Conservation (phyloP, 2,329 filamentous ascomycete genomes). For the Talaromyces sp. region DNA sequence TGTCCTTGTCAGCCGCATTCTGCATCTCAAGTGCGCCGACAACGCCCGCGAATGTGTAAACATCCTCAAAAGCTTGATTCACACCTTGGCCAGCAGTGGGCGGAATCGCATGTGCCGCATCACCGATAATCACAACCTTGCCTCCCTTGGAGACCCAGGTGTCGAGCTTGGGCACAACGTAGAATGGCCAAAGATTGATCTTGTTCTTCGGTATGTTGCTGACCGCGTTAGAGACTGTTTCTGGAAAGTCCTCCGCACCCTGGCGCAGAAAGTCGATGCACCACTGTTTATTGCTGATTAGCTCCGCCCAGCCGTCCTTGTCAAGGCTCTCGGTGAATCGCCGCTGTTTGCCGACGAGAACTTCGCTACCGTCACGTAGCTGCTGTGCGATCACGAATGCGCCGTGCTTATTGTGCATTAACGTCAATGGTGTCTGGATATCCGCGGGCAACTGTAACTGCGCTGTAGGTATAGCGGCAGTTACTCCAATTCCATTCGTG, state of each 20-base stretch:
- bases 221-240: conserved; percentile 18
- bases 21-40: conserved; percentile 22
- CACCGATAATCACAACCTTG: conserved; percentile 38
- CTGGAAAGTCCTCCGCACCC: conserved; percentile 26
- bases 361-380: conserved; percentile 30
- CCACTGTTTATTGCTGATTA: conserved; percentile 14
- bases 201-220: conserved; percentile 11
- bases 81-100: conserved; percentile 60
- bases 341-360: conserved; percentile 36
- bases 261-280: conserved; percentile 24
- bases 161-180: conserved; percentile 17
- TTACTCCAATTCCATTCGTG: conserved; percentile 40
- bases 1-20: not conserved
- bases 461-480: conserved; percentile 16
- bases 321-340: conserved; percentile 6
- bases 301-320: conserved; percentile 29
- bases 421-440: conserved; percentile 31
- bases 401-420: conserved; percentile 32
- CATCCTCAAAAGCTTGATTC: conserved; percentile 56
- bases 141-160: conserved; percentile 6
- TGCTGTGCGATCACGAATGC: conserved; percentile 40
- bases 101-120: conserved; percentile 61
- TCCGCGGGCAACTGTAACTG: conserved; percentile 9
- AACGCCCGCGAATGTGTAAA: conserved; percentile 45
- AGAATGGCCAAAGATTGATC: conserved; percentile 17